Base-by-base conservation (phyloP, 1,139 yeast genomes). In the Taphrina sp. region DNA sequence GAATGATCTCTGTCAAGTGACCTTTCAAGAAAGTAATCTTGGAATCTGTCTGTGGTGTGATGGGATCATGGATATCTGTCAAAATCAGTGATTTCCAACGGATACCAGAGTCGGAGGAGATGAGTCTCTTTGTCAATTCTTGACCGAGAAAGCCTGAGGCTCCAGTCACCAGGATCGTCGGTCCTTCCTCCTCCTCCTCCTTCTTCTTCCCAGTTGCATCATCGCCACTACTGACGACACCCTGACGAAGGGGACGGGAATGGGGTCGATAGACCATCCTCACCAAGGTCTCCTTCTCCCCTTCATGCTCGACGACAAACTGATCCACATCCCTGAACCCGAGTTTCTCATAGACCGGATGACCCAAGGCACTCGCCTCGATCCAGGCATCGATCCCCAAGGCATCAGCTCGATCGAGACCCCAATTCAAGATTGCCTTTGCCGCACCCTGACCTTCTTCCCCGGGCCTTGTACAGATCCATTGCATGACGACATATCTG, bases 361-460 rank as follows among this genome's bases (percentile, higher is more conserved):
- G 5, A 14, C 37, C 37, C 7, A 10, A 14, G 7, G 16, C 8
- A 8, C 16, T 34, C 16, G 16, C 37, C 16, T 34, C 37, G 16
- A 34, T 34, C 37, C 37, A 34, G 7, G 37, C 16, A 8, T 10
- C 10, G 7, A 34, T 10, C 16, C 37, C 37, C 7, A 34, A 16
- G 16, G 14, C 16, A 14, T 34, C 37, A 5, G 37, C 37, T 16
- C 14, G 8, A 5, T 8, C 14, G 8, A 34, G 37, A 8, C 37
- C 37, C 37, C 37, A 34, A 5, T 14, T 8, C 14, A 34, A 14
- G 7, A 34, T 34, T 16, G 16, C 5, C 14, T 10, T 10, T 5
- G 37, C 37, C 37, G 37, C 37, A 34, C 37, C 37, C 7, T 14
- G 37, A 10, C 37, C 16, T 34, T 34, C 37, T 5, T 34, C 7